Conservation (phyloP, 2,329 filamentous ascomycete genomes). For the Mycogone perniciosa region DNA sequence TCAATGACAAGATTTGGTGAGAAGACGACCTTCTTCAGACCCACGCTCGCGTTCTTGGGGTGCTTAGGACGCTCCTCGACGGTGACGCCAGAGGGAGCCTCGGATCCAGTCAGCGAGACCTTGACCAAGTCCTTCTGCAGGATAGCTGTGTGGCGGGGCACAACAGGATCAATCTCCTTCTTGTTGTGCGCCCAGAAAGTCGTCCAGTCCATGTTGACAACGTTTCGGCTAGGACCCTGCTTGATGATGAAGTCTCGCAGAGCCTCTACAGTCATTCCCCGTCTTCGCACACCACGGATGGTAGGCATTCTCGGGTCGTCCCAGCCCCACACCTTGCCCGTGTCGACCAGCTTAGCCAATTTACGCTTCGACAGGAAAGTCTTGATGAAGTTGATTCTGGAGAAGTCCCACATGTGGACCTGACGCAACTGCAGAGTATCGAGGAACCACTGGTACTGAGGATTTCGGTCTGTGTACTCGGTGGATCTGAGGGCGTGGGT, state of each 20-base stretch:
- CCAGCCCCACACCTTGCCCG: slow-evolving; percentile 73
- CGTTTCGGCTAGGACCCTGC: slow-evolving; percentile 77
- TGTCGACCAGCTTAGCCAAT: slow-evolving; percentile 74
- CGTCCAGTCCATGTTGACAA: slow-evolving; percentile 79
- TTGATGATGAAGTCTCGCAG: slow-evolving; percentile 78
- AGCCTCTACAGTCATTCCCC: slow-evolving; percentile 72
- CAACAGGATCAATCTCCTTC: slow-evolving; percentile 73
- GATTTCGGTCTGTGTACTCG: slow-evolving; percentile 82
- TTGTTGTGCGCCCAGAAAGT: slow-evolving; percentile 70
- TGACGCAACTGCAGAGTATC: slow-evolving; percentile 65
- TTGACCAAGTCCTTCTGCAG: slow-evolving; percentile 64
- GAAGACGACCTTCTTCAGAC: slow-evolving; percentile 78
- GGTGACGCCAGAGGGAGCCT: slow-evolving; percentile 55
- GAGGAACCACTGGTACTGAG: slow-evolving; percentile 82
- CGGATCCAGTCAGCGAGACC: slow-evolving; percentile 61
- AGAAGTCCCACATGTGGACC: slow-evolving; percentile 82
- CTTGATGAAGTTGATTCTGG: slow-evolving; percentile 75
- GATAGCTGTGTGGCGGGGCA: slow-evolving; percentile 68
- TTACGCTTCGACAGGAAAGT: slow-evolving; percentile 84
- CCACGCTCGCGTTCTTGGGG: slow-evolving; percentile 79
- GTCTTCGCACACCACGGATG: slow-evolving; percentile 69
- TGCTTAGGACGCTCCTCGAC: slow-evolving; percentile 78
- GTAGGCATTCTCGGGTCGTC: slow-evolving; percentile 85
- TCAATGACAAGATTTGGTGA: slow-evolving; percentile 73
- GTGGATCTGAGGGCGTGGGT: slow-evolving; percentile 79